Conservation (phyloP, 78 protist genomes). For the Dictyostelium brefeldianum region DNA sequence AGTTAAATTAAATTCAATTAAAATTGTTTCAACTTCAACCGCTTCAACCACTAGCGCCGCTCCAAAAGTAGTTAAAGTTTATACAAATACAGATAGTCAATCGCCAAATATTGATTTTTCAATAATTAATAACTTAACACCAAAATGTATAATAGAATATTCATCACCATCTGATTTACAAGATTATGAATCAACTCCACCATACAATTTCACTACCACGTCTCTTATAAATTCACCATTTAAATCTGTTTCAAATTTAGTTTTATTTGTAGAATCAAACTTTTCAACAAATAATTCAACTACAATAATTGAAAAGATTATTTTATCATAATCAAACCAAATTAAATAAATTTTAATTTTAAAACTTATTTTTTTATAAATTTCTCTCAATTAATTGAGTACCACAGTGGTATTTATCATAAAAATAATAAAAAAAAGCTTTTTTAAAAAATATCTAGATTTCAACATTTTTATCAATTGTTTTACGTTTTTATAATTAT, state of each 20-base stretch:
- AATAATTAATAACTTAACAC: background rate
- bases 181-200: background rate
- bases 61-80: constrained; percentile 19
- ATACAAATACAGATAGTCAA: background rate
- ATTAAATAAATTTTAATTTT: too few species aligned
- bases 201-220: background rate
- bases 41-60: background rate
- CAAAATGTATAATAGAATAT: constrained; percentile 2
- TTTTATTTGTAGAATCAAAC: background rate
- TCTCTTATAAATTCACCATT: background rate
- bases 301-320: background rate
- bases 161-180: background rate
- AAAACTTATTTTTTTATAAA: too few species aligned
- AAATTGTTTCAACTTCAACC: background rate
- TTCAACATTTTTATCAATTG: too few species aligned
- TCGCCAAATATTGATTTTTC: constrained; percentile 22
- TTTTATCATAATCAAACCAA: background rate
- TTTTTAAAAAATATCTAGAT: too few species aligned
- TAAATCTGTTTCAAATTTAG: background rate
- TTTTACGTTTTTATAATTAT: too few species aligned
- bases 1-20: constrained; percentile 4
- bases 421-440: too few species aligned
- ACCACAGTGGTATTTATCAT: too few species aligned
- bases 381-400: too few species aligned
- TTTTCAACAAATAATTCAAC: background rate